Conservation (phyloP, 345 rosid species). For the Zanthoxylum bungeanum region DNA sequence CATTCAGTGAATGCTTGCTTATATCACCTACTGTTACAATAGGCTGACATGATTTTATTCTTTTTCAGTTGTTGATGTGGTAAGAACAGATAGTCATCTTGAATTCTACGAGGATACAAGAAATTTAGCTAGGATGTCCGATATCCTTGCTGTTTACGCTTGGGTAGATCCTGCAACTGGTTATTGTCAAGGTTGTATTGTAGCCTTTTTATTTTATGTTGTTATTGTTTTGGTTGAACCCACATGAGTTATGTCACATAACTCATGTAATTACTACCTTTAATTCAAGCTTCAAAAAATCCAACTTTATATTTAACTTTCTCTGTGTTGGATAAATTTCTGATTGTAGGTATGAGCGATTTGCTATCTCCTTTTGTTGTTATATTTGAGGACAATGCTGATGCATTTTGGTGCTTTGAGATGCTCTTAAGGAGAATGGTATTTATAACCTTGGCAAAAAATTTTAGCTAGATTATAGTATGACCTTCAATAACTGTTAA, state of each 20-base stretch:
- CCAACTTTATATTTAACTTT: constrained; percentile 11
- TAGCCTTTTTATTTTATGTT: not conserved
- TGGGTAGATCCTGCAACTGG: constrained; percentile 97
- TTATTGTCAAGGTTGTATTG: constrained; percentile 88
- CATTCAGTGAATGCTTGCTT: constrained; percentile 2
- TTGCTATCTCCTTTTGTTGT: constrained; percentile 89
- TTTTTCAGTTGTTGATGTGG: constrained; percentile 85
- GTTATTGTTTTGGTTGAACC: not conserved
- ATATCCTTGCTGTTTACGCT: constrained; percentile 94
- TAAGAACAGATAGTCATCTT: constrained; percentile 90
- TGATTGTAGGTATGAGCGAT: constrained; percentile 87
- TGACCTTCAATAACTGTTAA: constrained; percentile 26
- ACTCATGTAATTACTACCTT: not conserved
- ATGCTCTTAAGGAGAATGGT: constrained; percentile 97
- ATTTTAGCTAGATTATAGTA: constrained; percentile 7
- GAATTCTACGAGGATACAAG: constrained; percentile 81
- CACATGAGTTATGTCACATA: too few species aligned
- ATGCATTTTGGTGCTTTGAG: constrained; percentile 99
- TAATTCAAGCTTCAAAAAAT: not conserved
- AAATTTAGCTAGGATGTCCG: constrained; percentile 91
- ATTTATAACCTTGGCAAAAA: constrained; percentile 18
- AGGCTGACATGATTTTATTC: constrained; percentile 17
- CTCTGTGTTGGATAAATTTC: constrained; percentile 17
- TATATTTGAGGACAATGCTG: constrained; percentile 87
- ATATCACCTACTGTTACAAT: constrained; percentile 11